These are phyloP conservation scores for Blastocystis sp. DNA, from an alignment of 352 stramenopile genomes.

Conservation along the genomic window DNA sequence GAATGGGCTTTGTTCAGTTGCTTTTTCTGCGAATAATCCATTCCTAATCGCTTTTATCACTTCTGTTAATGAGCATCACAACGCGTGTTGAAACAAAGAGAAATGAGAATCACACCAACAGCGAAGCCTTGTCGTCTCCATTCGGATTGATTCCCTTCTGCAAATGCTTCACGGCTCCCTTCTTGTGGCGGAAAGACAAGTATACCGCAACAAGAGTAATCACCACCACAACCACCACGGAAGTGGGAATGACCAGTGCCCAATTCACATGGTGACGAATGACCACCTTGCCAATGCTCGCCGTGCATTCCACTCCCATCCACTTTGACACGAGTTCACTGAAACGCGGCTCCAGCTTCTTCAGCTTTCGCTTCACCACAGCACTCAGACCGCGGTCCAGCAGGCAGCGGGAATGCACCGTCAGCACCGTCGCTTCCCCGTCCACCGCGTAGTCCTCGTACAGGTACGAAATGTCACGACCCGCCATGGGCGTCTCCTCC, in stretches of 20 bases:
- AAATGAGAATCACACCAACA: too few relatives aligned
- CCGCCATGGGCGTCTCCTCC: not conserved
- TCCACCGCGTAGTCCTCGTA: not conserved
- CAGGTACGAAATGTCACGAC: not conserved
- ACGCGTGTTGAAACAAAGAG: too few relatives aligned
- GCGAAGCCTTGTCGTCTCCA: too few relatives aligned
- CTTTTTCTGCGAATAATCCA: too few relatives aligned
- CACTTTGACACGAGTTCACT: not conserved
- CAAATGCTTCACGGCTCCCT: not conserved
- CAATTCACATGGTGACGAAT: not conserved
- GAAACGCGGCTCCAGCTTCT: not conserved
- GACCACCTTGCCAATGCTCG: not conserved
- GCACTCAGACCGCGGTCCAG: not conserved
- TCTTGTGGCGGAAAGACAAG: not conserved
- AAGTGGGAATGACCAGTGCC: not conserved
- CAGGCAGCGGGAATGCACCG: not conserved
- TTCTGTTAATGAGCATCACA: too few relatives aligned
- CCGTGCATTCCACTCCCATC: not conserved
- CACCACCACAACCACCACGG: not conserved
- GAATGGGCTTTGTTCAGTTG: too few relatives aligned
- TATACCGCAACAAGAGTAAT: not conserved
- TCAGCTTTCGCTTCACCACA: not conserved
- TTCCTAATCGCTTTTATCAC: too few relatives aligned
- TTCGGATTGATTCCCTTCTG: not conserved
- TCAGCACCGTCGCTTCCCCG: not conserved